Base-by-base conservation (phyloP, 2,329 filamentous ascomycete genomes). In the Hypoxylon rubiginosum region DNA sequence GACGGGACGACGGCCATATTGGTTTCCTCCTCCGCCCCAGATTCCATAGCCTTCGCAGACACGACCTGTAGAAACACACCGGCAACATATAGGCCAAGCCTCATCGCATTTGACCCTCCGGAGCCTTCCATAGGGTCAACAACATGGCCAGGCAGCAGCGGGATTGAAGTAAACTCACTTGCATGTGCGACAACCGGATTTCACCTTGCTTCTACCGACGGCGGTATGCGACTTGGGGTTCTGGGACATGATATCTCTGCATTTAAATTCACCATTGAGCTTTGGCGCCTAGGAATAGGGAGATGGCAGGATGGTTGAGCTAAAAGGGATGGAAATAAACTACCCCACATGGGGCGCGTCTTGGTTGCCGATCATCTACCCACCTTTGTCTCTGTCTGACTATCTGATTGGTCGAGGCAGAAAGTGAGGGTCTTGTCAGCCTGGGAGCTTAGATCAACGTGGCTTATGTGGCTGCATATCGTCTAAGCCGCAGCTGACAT, bases 61-160 rank as follows among this genome's bases (percentile, higher is more conserved):
- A 10, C 75, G 74, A n/a, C 75, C 74, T 2, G 75, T 73, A 10
- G 68, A 71, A 19, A 74, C 39, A 28, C 75, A 77, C 48, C 72
- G 71, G 3, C 49, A 58, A 51, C 75, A 77, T 10, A 67, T 65
- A 5, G 75, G 75, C 43, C 69, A 65, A 11, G 65, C 71, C 54
- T 77, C 75, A 41, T 76, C 75, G 51, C 75, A 77, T 52, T 77
- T 77, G n/a, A 77, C 72, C 52, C 68, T 74, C 15, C 75, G 71
- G 28, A 58, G 41, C 49, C 73, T 75, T 59, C 19, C 7, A n/a
- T 28, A 26, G 30, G 7, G 55, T 64, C 13, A 70, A 54, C 21
- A 9, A 41, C 17, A 24, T 26, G 39, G 48, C 28, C 19, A 30
- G 7, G 24, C 8, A 46, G 30, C n/a, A 17, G 15, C 21, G n/a